phyloP scores from a whole-genome alignment of 352 stramenopile species.

The Phytophthora citrophthora region DNA sequence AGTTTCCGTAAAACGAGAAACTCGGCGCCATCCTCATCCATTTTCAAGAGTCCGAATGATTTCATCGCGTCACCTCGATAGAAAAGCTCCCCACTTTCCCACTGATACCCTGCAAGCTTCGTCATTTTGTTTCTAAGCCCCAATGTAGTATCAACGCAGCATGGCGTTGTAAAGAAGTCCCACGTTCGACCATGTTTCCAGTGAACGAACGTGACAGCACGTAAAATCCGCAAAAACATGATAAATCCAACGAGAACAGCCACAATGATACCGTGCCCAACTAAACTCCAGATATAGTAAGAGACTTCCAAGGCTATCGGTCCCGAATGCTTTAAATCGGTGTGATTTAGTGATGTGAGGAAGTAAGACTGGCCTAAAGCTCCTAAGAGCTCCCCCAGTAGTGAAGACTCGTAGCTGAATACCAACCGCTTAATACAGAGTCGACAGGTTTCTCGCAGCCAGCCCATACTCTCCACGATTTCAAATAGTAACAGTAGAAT shows the following conservation, averaged over 20 bases:
- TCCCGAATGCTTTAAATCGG: not conserved
- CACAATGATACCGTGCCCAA: conserved; percentile 9
- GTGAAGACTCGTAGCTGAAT: conserved; percentile 8
- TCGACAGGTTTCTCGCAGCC: conserved; percentile 1
- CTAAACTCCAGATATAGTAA: conserved; percentile 17
- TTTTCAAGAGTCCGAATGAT: conserved; percentile 25
- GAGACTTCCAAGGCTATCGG: not conserved
- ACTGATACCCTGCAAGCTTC: conserved; percentile 15
- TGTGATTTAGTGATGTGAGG: conserved; percentile 13
- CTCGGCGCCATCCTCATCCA: conserved; percentile 17
- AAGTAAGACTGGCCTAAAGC: conserved; percentile 3
- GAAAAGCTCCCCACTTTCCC: conserved; percentile 6
- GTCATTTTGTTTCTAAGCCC: conserved; percentile 15
- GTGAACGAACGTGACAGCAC: conserved; percentile 9
- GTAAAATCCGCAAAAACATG: conserved; percentile 2
- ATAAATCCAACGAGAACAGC: conserved; percentile 8
- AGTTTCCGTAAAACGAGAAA: conserved; percentile 22
- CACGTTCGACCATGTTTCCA: conserved; percentile 10
- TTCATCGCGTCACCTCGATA: conserved; percentile 17
- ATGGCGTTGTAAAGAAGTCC: conserved; percentile 8
- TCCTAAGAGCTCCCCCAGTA: not conserved
- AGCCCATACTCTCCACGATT: not conserved
- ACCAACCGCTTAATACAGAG: conserved; percentile 4
- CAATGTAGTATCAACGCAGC: conserved; percentile 18
- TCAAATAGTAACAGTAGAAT: conserved; percentile 8